Conservation (phyloP, 73 alveolate species). For the Tetrahymena malaccensis region DNA sequence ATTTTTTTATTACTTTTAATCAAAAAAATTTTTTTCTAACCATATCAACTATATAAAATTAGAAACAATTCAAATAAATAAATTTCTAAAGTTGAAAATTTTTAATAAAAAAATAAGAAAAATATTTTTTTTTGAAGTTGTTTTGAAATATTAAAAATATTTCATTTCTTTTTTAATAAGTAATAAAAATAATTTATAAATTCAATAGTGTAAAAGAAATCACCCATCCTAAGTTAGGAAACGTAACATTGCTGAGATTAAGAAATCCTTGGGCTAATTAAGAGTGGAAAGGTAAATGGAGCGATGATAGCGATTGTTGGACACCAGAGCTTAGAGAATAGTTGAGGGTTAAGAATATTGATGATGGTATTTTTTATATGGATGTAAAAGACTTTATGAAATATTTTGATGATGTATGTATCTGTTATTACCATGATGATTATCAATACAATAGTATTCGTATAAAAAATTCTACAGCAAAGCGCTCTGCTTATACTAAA, state of each 20-base stretch:
- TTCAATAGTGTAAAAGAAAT: background rate
- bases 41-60: too few relatives aligned
- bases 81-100: too few relatives aligned
- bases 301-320: conserved; percentile 79
- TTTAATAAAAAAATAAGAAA: too few relatives aligned
- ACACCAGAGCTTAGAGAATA: conserved; percentile 79
- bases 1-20: too few relatives aligned
- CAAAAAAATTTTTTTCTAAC: too few relatives aligned
- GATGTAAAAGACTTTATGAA: conserved; percentile 8
- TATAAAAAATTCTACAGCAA: background rate
- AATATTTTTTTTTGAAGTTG: conserved; percentile 2
- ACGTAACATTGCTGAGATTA: conserved; percentile 67
- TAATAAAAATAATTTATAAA: background rate
- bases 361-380: conserved; percentile 33
- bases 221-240: conserved; percentile 24
- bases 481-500: background rate
- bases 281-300: conserved; percentile 97
- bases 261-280: conserved; percentile 93
- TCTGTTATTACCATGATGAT: conserved; percentile 1
- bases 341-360: background rate
- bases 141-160: too few relatives aligned
- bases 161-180: too few relatives aligned
- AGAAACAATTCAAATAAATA: too few relatives aligned
- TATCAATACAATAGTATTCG: background rate
- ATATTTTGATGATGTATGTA: conserved; percentile 11